Conservation (phyloP, 2,329 filamentous ascomycete species). For the Ceratocystis diversiconidia region DNA sequence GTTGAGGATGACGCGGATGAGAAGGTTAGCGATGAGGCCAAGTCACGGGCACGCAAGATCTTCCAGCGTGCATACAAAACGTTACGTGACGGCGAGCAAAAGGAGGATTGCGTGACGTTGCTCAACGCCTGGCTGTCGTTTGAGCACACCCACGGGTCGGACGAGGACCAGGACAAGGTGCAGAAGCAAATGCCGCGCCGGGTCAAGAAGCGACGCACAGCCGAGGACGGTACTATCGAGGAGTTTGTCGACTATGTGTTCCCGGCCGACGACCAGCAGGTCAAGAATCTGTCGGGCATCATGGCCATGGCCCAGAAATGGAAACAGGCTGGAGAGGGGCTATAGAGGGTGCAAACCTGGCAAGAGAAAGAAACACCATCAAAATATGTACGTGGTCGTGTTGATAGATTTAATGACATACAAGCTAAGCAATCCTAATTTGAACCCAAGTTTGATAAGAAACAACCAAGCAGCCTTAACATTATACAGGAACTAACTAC, state of each 20-base stretch:
- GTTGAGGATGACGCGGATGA: conserved; percentile 48
- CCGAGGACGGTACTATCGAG: conserved; percentile 88
- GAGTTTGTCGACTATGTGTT: conserved; percentile 97
- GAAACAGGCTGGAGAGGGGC: conserved; percentile 50
- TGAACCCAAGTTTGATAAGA: not conserved
- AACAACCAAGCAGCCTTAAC: not conserved
- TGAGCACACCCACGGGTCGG: conserved; percentile 68
- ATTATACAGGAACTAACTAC: not conserved
- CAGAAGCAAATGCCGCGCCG: conserved; percentile 87
- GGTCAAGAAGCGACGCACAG: conserved; percentile 79
- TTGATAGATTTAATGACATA: conserved; percentile 2
- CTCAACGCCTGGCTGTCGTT: conserved; percentile 89
- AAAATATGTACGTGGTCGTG: not conserved
- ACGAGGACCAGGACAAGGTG: conserved; percentile 64
- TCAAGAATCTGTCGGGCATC: conserved; percentile 68
- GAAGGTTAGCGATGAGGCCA: conserved; percentile 69
- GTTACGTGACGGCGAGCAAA: conserved; percentile 81
- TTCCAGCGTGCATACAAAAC: conserved; percentile 75
- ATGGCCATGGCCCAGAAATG: conserved; percentile 76
- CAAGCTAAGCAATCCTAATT: not conserved
- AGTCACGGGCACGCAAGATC: conserved; percentile 63
- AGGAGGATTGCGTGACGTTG: conserved; percentile 83
- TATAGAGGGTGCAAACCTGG: not conserved
- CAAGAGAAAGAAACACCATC: not conserved
- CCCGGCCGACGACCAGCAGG: conserved; percentile 82